These are phyloP conservation scores for Byssothecium circinans DNA, from an alignment of 2,329 filamentous ascomycete genomes.

Conservation along the genomic window DNA sequence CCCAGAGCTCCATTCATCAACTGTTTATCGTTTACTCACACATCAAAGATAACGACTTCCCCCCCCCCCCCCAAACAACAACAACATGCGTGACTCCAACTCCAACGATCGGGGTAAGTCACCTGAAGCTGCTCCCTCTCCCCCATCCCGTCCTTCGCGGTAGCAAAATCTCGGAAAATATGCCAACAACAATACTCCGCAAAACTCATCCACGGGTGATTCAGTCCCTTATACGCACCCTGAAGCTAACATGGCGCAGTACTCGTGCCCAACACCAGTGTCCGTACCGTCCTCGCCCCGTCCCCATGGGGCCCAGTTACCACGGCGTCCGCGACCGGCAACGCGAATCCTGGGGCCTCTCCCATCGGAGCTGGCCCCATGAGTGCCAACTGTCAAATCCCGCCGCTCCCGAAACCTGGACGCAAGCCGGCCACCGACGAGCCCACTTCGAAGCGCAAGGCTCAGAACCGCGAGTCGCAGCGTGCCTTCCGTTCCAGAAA, in stretches of 20 bases:
- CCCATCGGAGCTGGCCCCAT: constrained; percentile 43
- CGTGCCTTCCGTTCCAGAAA: constrained; percentile 86
- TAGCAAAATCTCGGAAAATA: no score
- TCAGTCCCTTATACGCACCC: no score
- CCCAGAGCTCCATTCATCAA: no score
- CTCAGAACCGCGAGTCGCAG: constrained; percentile 91
- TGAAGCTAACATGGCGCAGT: constrained; percentile 9
- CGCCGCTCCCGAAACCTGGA: constrained; percentile 64
- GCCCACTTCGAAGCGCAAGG: constrained; percentile 88
- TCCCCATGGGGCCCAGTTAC: constrained; percentile 13
- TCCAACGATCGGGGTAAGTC: no score
- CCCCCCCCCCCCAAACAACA: no score
- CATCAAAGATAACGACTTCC: no score
- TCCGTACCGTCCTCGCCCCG: constrained; percentile 10
- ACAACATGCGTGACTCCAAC: no score
- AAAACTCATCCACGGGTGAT: no score
- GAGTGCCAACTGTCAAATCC: constrained; percentile 42
- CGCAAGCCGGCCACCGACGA: constrained; percentile 93
- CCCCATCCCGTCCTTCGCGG: no score
- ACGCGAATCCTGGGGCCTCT: constrained; percentile 26
- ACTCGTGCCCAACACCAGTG: constrained; percentile 8
- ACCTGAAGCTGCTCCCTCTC: no score
- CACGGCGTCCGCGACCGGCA: constrained; percentile 28
- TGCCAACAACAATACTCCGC: no score
- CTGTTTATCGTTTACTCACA: no score